phyloP scores from a whole-genome alignment of 2,329 filamentous ascomycete genomes.

The Microsporum audouinii region DNA sequence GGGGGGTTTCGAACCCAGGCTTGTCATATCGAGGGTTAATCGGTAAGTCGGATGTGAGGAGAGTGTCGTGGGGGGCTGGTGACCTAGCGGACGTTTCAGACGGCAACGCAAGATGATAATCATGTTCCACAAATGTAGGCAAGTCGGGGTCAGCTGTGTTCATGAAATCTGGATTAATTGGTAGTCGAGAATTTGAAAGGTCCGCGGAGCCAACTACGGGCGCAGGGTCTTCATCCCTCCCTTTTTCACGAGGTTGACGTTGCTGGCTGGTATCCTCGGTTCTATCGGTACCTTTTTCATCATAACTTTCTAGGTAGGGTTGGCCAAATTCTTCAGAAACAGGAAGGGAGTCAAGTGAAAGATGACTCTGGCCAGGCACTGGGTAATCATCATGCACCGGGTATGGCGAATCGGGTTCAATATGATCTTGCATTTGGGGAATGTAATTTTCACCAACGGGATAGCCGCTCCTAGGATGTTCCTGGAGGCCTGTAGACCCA shows the following conservation, averaged over 20 bases:
- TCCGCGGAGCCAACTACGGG: neutral
- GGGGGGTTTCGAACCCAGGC: neutral
- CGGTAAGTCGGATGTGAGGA: neutral
- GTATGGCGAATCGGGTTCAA: neutral
- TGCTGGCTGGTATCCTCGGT: neutral
- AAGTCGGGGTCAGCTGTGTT: neutral
- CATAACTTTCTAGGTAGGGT: neutral
- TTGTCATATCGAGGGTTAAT: neutral
- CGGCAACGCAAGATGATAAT: neutral
- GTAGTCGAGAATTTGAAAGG: conserved; percentile 4
- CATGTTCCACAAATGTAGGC: neutral
- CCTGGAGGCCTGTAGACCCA: neutral
- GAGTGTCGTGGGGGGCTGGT: neutral
- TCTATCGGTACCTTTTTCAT: neutral
- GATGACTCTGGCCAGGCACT: neutral
- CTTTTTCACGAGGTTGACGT: neutral
- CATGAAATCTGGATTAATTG: conserved; percentile 1
- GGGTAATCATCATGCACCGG: neutral
- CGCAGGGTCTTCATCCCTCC: neutral
- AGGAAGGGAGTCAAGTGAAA: neutral
- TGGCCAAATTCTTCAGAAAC: neutral
- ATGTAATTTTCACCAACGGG: neutral
- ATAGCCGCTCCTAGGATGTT: neutral
- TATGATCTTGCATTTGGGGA: neutral
- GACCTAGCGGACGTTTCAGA: neutral